Base-by-base conservation (phyloP, 495 filamentous ascomycete genomes). In the Talaromyces liani region DNA sequence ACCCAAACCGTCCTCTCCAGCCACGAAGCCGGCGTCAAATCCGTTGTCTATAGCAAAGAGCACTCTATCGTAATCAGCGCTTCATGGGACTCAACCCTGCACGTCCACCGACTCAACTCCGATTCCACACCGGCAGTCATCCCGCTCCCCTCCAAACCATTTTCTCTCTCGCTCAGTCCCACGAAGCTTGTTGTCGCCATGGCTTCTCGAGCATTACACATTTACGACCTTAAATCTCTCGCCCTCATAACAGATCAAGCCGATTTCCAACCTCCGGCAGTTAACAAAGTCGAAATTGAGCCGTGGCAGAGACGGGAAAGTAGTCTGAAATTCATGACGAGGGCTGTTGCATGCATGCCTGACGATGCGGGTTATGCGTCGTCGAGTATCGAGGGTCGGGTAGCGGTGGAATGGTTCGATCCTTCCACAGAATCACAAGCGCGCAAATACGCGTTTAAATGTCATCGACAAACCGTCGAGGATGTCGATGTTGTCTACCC, bases 321-420 rank as follows among this genome's bases (percentile, higher is more conserved):
- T 60, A 91, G 87, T 18, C 80, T 98, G 71, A 97, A 97, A 72
- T 98, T 96, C 80, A 92, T 96, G 83, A 97, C 93, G 2, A 85
- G 94, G 58, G 89, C 89, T 51, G 89, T 97, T 1, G 86, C 91
- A n/a, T 96, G 93, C 75, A 98, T 98, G 94, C 93, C 94, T 8
- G 91, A 91, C 65, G 93, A 95, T 68, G 88, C 86, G 5, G 94
- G 94, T 0, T 98, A 97, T 73, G 92, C 93, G 5, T 91, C 86
- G 0, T 87, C 84, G 20, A 89, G 85, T 65, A 97, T 98, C 71
- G 94, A 98, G 70, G 94, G 94, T 14, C 85, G 94, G 66, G 90
- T 97, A 0, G 93, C 92, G 0, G 94, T 98, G 1, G 94, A 98
- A 71, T 98, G 93, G 90, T 97, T 98, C 77, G 94, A 97, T 70